A percentile compares a stretch with the other conserved stretches of the same genome.
These are phyloP conservation scores for Pseudogymnoascus sp. DNA, from an alignment of 2,329 filamentous ascomycete species.

Conservation along the genomic window DNA sequence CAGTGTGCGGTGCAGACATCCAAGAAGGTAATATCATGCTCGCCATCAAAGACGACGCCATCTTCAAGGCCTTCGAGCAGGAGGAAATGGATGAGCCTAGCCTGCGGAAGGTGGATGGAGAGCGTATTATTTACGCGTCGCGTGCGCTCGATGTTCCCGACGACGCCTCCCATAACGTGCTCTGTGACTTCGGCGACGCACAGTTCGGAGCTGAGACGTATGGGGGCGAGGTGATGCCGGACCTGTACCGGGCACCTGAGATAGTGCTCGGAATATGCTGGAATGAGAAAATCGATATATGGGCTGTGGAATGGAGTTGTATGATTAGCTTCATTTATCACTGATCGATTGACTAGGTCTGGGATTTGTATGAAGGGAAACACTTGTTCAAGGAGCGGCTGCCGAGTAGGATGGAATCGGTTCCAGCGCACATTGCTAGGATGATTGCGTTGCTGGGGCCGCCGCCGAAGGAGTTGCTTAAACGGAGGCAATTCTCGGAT, in stretches of 20 bases:
- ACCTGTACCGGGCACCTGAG: constrained; percentile 22
- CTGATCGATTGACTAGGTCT: constrained; percentile 5
- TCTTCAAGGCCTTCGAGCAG: constrained; percentile 24
- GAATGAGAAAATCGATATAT: constrained; percentile 22
- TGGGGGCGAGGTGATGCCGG: constrained; percentile 18
- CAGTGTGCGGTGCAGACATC: constrained; percentile 20
- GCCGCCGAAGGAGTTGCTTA: constrained; percentile 28
- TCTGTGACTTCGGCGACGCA: constrained; percentile 26
- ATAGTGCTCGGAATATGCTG: constrained; percentile 18
- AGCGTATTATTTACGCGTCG: constrained; percentile 24
- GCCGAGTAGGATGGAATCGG: constrained; percentile 20
- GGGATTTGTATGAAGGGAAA: constrained; percentile 13
- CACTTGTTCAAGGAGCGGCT: constrained; percentile 12
- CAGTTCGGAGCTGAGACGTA: constrained; percentile 13
- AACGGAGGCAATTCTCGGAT: not conserved
- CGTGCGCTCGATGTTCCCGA: constrained; percentile 16
- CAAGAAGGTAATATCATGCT: constrained; percentile 28
- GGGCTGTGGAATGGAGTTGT: constrained; percentile 15
- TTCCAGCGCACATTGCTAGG: constrained; percentile 32
- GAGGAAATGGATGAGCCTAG: constrained; percentile 17
- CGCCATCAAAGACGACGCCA: constrained; percentile 22
- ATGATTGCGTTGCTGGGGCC: constrained; percentile 36
- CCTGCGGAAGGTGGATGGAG: constrained; percentile 23
- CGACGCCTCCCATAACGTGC: constrained; percentile 14
- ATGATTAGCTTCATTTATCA: not conserved